phyloP scores from a whole-genome alignment of 257 asterid genomes.

The Fraxinus pennsylvanica region DNA sequence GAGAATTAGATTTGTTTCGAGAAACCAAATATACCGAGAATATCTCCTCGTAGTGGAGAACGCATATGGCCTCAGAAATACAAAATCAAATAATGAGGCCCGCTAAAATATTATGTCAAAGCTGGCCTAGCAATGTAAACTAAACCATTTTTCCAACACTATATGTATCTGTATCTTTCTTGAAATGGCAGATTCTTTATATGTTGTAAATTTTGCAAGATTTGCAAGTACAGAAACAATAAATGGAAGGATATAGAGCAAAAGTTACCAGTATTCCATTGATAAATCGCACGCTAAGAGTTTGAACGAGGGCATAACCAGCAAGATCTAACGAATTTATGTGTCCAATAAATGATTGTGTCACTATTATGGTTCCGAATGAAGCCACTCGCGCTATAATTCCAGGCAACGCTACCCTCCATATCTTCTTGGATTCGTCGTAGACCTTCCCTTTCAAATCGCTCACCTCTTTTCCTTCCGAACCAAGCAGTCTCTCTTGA shows the following conservation, averaged over 20 bases:
- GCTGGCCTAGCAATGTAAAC: background rate
- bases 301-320: conserved; percentile 71
- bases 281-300: conserved; percentile 61
- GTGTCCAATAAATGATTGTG: conserved; percentile 73
- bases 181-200: background rate
- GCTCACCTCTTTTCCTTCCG: conserved; percentile 34
- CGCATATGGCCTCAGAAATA: background rate
- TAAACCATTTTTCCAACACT: background rate
- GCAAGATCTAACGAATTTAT: conserved; percentile 61
- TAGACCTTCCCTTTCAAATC: conserved; percentile 45
- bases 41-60: background rate
- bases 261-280: conserved; percentile 59
- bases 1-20: background rate
- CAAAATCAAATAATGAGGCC: background rate
- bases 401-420: conserved; percentile 74
- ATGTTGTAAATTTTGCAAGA: background rate
- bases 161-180: background rate
- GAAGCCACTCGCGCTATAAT: conserved; percentile 63
- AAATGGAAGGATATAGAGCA: background rate
- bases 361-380: conserved; percentile 63
- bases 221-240: background rate
- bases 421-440: conserved; percentile 64
- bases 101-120: background rate
- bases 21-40: background rate
- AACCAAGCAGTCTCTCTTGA: conserved; percentile 40